These are phyloP conservation scores for Aspergillus sclerotiicarbonarius DNA, from an alignment of 495 filamentous ascomycete species.

Conservation along the genomic window DNA sequence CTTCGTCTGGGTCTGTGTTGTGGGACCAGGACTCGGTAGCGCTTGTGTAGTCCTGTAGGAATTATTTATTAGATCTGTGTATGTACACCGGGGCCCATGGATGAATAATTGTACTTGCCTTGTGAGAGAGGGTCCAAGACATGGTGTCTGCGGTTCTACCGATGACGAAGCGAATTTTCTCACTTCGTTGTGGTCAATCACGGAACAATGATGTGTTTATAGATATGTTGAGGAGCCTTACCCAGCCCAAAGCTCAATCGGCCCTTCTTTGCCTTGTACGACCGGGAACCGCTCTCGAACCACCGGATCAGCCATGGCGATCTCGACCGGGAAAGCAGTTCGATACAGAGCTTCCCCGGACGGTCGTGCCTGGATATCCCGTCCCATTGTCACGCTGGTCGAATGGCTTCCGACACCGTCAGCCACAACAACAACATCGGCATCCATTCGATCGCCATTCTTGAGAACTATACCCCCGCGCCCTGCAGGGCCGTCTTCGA, in stretches of 20 bases:
- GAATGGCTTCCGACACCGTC: slow-evolving; percentile 53
- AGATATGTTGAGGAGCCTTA: neutral
- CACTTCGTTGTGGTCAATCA: neutral
- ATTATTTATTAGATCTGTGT: slow-evolving; percentile 5
- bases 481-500: slow-evolving; percentile 38
- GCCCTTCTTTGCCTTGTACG: neutral
- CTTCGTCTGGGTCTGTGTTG: slow-evolving; percentile 50
- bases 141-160: neutral
- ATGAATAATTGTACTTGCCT: neutral
- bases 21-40: slow-evolving; percentile 51
- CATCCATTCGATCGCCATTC: slow-evolving; percentile 42
- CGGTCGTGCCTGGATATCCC: slow-evolving; percentile 9
- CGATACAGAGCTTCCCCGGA: slow-evolving; percentile 23
- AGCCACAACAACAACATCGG: slow-evolving; percentile 55
- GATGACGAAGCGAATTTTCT: neutral
- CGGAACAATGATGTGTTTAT: neutral
- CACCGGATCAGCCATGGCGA: slow-evolving; percentile 16
- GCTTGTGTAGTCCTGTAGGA: neutral
- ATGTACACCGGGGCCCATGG: neutral
- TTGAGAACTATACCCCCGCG: slow-evolving; percentile 45
- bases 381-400: slow-evolving; percentile 39
- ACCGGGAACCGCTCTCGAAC: slow-evolving; percentile 13
- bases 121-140: neutral
- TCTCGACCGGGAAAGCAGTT: slow-evolving; percentile 13
- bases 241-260: neutral